phyloP scores from a whole-genome alignment of 352 stramenopile species.

The Phytophthora pluvialis region DNA sequence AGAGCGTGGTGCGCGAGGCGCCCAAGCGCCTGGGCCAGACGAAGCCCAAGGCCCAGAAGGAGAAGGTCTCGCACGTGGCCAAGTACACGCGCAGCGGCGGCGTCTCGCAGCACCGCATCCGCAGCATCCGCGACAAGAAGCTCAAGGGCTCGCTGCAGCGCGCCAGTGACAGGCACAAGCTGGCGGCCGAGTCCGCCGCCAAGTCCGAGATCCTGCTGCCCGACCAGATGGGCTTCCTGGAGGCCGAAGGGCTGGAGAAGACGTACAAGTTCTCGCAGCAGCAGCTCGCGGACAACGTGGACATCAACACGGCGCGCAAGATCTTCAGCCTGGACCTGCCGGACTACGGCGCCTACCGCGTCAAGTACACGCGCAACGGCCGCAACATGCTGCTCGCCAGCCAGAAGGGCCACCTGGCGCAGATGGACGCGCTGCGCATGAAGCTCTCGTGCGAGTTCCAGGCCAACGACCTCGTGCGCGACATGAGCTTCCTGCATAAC shows the following conservation, averaged over 20 bases:
- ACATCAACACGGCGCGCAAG: constrained; percentile 95
- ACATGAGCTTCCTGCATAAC: constrained; percentile 98
- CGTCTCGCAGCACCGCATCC: constrained; percentile 65
- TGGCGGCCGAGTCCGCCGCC: constrained; percentile 86
- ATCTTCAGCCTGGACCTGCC: constrained; percentile 95
- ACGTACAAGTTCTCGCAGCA: constrained; percentile 96
- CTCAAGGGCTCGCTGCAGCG: constrained; percentile 75
- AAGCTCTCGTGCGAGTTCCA: constrained; percentile 94
- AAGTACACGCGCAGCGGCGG: constrained; percentile 77
- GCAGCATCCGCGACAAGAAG: constrained; percentile 90
- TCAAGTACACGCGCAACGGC: constrained; percentile 96
- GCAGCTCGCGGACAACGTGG: constrained; percentile 86
- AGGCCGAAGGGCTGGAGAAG: constrained; percentile 96
- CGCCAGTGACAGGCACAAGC: constrained; percentile 81
- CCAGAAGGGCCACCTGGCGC: constrained; percentile 93
- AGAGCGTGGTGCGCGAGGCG: constrained; percentile 59
- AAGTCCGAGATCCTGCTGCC: constrained; percentile 93
- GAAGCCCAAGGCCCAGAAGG: constrained; percentile 21
- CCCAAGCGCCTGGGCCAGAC: constrained; percentile 64
- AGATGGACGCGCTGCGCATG: constrained; percentile 95
- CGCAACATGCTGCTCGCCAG: constrained; percentile 95
- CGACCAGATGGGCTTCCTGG: constrained; percentile 84
- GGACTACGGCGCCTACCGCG: constrained; percentile 93
- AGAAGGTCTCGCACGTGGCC: constrained; percentile 62
- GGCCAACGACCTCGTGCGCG: constrained; percentile 93